Evolutionary conservation across 1,284 basidiomycete species (phyloP), one percentile per base, ranked within the genome.

Genomic region (Phellopilus nigrolimitatus): DNA sequence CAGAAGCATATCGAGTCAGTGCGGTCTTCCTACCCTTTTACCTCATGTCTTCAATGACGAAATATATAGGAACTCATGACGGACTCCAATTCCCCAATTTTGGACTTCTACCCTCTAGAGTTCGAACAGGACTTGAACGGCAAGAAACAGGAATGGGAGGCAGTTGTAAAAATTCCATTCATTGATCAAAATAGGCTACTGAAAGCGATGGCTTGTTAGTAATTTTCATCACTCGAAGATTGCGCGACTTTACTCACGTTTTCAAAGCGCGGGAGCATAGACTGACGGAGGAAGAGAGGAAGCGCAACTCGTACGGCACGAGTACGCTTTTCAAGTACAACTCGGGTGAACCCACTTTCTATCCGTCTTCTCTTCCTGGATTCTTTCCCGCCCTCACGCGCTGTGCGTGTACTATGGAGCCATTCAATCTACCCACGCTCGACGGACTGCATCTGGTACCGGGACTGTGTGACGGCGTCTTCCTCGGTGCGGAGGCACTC

Each of bases 141-240:
- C 44, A 99, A 99, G 78, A 99, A 95, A 67, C 84, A 88, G 61
- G 95, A 97, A 30, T 99, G 97, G 97, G 97, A 99, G 67, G 95
- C 95, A 0, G 82, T 99, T 54, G 93, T 99, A 54, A 98, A 99
- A 71, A 98, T 99, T 60, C 97, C 97, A 0, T 99, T 99, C 69
- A 99, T 99, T 57, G 85, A 97, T 44, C 84, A 97, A 68, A 64
- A 74, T 13, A 76, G 91, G 44, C 68, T 99, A 13, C 70, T 97
- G 25, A 74, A 75, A 19, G 89, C 93, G 1, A 95, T 97, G 94
- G 68, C 71, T 33, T 68, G 91, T 90, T 60, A 57, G 78, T 70
- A 7, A 27, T 36, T 27, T 17, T 44, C 41, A 33, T 52, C 22
- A 21, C n/a, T n/a, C n/a, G n/a, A n/a, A n/a, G n/a, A n/a, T n/a